Evolutionary conservation across 2,329 filamentous ascomycete genomes (phyloP), one percentile per base, ranked within the genome.

Genomic region (Scytalidium sp.): DNA sequence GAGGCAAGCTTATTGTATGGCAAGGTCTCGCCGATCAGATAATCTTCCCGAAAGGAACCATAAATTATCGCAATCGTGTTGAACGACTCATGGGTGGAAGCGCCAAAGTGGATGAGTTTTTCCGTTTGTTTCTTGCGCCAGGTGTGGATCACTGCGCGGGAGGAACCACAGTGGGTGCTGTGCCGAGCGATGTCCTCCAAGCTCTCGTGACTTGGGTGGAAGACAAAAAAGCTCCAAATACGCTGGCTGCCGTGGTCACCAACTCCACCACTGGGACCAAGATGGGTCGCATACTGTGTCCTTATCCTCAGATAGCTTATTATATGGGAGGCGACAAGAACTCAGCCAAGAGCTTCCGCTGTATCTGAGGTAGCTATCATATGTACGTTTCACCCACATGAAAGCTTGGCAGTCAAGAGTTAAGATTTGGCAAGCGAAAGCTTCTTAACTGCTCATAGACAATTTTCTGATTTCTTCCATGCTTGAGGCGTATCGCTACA

Each of bases 11-110:
- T 9, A 32, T 57, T 22, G 43, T 43, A 25, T 57, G 46, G 43
- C 55, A 57, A 23, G 55, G 53, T 17, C 20, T 54, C 5, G 39
- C 46, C 3, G 55, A 56, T 43, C 21, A 65, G 19, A 51, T 71
- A n/a, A 72, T 75, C 49, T 57, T 60, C 19, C 59, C 66, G 1
- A 61, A 64, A 8, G 67, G 69, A 2, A 68, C 65, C 1, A 51
- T 55, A 3, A 46, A 66, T 19, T 74, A 73, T 53, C 71, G 71
- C 50, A 46, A 64, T 5, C 51, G 58, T 29, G 25, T 29, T 29
- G 25, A 29, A 29, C 25, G 25, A 29, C 25, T 17, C 13, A 44
- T 44, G 43, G 43, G 43, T 13, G 43, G 43, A 19, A 5, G 4
- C 13, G 13, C 23, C 22, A 15, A 44, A 23, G 39, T 51, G 2